phyloP scores from a whole-genome alignment of 2,329 filamentous ascomycete species.

The Cercospora nicotianae region DNA sequence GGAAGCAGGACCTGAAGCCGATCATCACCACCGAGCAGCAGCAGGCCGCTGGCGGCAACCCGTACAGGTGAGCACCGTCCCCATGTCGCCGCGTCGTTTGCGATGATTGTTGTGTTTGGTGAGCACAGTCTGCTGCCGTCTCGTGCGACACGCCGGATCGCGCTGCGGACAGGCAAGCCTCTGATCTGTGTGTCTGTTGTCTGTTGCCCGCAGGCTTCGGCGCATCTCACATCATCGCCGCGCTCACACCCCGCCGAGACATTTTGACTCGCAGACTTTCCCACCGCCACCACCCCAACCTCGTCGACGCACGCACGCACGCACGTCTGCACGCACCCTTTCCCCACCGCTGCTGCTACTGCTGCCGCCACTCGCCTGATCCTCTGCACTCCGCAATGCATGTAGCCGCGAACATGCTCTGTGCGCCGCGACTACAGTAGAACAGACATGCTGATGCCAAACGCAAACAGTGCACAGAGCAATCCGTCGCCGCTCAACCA shows the following conservation, averaged over 20 bases:
- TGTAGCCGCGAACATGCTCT: conserved; percentile 17
- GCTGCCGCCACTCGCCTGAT: neutral
- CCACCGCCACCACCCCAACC: conserved; percentile 15
- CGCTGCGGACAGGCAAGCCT: neutral
- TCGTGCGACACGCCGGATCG: neutral
- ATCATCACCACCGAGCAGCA: conserved; percentile 70
- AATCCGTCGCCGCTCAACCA: conserved; percentile 34
- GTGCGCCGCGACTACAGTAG: conserved; percentile 13
- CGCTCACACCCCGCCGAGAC: conserved; percentile 16
- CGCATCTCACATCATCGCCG: conserved; percentile 21
- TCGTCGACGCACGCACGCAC: conserved; percentile 4
- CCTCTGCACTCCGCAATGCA: conserved; percentile 16
- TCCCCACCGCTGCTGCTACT: conserved; percentile 5
- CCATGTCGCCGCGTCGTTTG: neutral
- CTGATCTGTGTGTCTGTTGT: conserved; percentile 6
- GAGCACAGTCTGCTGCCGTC: neutral
- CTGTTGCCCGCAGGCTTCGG: neutral
- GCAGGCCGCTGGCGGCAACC: conserved; percentile 12
- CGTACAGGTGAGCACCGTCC: conserved; percentile 13
- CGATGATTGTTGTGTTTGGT: neutral
- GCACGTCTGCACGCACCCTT: conserved; percentile 1
- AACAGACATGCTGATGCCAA: conserved; percentile 31
- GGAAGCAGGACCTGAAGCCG: conserved; percentile 70
- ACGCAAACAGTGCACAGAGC: conserved; percentile 28
- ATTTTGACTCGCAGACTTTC: conserved; percentile 16